Percentiles rank a stretch among this genome's conserved stretches.
These are phyloP conservation scores for Pseudonitzschia pungens DNA, from an alignment of 108 stramenopile genomes.

Conservation along the genomic window DNA sequence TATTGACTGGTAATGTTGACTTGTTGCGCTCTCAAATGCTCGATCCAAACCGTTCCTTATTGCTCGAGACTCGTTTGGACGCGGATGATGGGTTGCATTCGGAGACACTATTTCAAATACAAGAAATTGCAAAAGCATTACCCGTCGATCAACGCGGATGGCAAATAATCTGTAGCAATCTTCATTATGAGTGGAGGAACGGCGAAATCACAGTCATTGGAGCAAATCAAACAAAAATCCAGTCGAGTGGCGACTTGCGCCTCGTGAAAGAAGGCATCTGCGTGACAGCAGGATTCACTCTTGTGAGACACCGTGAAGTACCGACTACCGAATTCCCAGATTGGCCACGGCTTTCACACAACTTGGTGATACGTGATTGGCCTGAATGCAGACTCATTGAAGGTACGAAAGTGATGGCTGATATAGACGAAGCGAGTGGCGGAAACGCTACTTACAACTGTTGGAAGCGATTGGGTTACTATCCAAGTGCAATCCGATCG, in stretches of 20 bases:
- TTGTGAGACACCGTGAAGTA: conserved; percentile 32
- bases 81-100: conserved; percentile 71
- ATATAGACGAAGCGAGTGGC: neutral
- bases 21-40: conserved; percentile 29
- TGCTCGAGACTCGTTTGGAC: conserved; percentile 72
- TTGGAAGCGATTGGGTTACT: conserved; percentile 32
- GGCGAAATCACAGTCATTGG: conserved; percentile 15
- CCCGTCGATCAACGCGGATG: conserved; percentile 29
- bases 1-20: conserved; percentile 42
- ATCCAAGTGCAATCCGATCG: conserved; percentile 61
- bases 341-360: conserved; percentile 34
- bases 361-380: conserved; percentile 31
- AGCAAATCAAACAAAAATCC: conserved; percentile 8
- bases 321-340: conserved; percentile 31
- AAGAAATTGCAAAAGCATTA: conserved; percentile 22
- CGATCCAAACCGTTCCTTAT: conserved; percentile 29
- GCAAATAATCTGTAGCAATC: conserved; percentile 40
- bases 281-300: conserved; percentile 66
- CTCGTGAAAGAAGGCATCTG: conserved; percentile 42
- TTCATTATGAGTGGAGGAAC: conserved; percentile 49
- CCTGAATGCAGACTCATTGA: conserved; percentile 19
- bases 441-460: conserved; percentile 24
- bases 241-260: conserved; percentile 25
- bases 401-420: too few species aligned
- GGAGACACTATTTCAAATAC: conserved; percentile 23